Evolutionary conservation across 1,139 yeast genomes (phyloP).

Genomic region (Yamadazyma epiphylla): DNA sequence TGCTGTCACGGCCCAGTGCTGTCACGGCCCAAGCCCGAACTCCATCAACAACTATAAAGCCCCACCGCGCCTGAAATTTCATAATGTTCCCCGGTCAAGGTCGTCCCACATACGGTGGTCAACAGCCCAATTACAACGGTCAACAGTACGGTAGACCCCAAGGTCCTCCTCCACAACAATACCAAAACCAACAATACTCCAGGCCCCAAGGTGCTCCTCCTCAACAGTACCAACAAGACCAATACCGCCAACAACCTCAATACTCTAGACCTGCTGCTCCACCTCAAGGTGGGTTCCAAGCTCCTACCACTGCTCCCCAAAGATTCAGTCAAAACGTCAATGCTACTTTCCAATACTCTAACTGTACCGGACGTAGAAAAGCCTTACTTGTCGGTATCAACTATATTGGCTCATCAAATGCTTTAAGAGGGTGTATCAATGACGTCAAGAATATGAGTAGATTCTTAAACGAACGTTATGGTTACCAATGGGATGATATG

Average conservation of each 20-base stretch:
- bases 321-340: constrained; percentile 27
- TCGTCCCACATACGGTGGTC: background rate
- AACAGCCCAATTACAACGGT: no score
- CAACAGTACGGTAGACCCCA: background rate
- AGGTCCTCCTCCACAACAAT: constrained; percentile 7
- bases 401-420: constrained; percentile 70
- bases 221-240: constrained; percentile 13
- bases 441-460: constrained; percentile 64
- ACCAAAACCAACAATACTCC: constrained; percentile 7
- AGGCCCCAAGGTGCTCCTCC: no score
- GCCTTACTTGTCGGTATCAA: constrained; percentile 87
- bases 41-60: no score
- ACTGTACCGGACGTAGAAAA: constrained; percentile 71
- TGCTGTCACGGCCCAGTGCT: no score
- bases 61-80: no score
- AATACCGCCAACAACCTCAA: constrained; percentile 7
- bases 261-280: constrained; percentile 3
- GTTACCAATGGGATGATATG: constrained; percentile 74
- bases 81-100: background rate
- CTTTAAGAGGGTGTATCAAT: constrained; percentile 82
- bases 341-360: constrained; percentile 62
- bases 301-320: constrained; percentile 32
- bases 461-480: constrained; percentile 55
- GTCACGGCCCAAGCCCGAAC: no score
- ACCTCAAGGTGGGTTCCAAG: constrained; percentile 4